Evolutionary conservation across 202 grass and related monocot species (phyloP).

Genomic region (Hordeum pubiflorum): DNA sequence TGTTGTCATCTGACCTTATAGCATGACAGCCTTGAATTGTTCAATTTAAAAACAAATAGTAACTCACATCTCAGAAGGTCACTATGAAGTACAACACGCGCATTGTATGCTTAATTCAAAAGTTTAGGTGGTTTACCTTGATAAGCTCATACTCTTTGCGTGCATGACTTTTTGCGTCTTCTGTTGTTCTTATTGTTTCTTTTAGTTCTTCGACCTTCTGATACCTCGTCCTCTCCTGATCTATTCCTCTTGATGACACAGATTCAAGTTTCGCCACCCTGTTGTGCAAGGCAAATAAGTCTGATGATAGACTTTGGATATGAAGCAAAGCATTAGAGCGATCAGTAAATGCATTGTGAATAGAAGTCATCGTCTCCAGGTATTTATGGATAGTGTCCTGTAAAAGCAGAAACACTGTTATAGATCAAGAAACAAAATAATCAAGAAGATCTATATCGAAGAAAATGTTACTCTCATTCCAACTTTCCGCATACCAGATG

Average conservation of each 20-base stretch:
- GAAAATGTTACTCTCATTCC: neutral
- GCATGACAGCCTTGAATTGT: neutral
- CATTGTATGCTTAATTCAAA: neutral
- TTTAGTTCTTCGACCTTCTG: slow-evolving; percentile 68
- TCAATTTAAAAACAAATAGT: slow-evolving; percentile 15
- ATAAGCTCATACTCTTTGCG: slow-evolving; percentile 66
- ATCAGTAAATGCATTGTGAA: slow-evolving; percentile 80
- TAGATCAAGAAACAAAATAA: slow-evolving; percentile 1
- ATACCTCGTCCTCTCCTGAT: slow-evolving; percentile 52
- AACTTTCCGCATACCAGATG: slow-evolving; percentile 61
- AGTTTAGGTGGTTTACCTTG: slow-evolving; percentile 48
- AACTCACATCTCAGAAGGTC: slow-evolving; percentile 16
- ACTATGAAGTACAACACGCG: neutral
- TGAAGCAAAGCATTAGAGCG: slow-evolving; percentile 63
- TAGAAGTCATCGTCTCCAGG: slow-evolving; percentile 63
- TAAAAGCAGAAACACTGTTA: slow-evolving; percentile 31
- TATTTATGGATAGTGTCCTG: slow-evolving; percentile 79
- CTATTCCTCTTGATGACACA: slow-evolving; percentile 66
- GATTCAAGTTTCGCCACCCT: slow-evolving; percentile 62
- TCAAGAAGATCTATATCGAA: slow-evolving; percentile 15
- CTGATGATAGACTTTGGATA: slow-evolving; percentile 57
- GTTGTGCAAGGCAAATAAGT: slow-evolving; percentile 57
- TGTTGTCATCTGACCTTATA: neutral
- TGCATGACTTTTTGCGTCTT: slow-evolving; percentile 66
- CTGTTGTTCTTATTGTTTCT: slow-evolving; percentile 56